Conservation (phyloP, 2,329 filamentous ascomycete species). For the Colletotrichum plurivorum region DNA sequence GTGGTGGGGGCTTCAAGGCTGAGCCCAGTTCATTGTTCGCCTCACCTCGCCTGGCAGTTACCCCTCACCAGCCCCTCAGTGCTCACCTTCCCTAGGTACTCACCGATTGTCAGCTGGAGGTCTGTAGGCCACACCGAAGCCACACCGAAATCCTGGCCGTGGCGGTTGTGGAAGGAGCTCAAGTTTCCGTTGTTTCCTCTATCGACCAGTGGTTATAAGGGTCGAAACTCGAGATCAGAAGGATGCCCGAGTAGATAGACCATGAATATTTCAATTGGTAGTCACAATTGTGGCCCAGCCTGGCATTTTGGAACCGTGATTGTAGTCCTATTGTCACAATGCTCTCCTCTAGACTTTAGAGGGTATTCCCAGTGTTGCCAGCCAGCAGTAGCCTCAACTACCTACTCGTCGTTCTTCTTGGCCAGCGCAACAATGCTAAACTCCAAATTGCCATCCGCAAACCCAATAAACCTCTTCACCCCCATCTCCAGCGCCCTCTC, state of each 20-base stretch:
- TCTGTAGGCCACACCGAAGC: too few species aligned
- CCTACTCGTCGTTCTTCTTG: constrained; percentile 14
- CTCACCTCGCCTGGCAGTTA: neutral
- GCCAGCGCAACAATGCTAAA: constrained; percentile 57
- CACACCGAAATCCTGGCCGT: neutral
- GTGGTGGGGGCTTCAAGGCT: constrained; percentile 40
- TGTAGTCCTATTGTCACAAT: too few species aligned
- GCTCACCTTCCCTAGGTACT: neutral
- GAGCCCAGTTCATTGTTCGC: constrained; percentile 16
- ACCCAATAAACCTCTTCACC: constrained; percentile 59
- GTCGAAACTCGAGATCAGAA: too few species aligned
- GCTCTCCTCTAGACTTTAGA: too few species aligned
- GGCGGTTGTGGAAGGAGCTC: neutral
- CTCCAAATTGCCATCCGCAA: constrained; percentile 51
- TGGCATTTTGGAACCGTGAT: too few species aligned
- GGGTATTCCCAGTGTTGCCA: too few species aligned
- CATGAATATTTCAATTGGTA: too few species aligned
- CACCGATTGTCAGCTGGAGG: neutral
- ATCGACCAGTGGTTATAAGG: too few species aligned
- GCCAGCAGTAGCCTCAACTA: too few species aligned
- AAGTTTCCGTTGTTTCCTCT: neutral
- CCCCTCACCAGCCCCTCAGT: constrained; percentile 7
- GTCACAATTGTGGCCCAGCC: too few species aligned
- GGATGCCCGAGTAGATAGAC: too few species aligned
- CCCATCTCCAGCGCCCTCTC: constrained; percentile 77